Base-by-base conservation (phyloP, 208 protist species). In the Trypanosoma avium region DNA sequence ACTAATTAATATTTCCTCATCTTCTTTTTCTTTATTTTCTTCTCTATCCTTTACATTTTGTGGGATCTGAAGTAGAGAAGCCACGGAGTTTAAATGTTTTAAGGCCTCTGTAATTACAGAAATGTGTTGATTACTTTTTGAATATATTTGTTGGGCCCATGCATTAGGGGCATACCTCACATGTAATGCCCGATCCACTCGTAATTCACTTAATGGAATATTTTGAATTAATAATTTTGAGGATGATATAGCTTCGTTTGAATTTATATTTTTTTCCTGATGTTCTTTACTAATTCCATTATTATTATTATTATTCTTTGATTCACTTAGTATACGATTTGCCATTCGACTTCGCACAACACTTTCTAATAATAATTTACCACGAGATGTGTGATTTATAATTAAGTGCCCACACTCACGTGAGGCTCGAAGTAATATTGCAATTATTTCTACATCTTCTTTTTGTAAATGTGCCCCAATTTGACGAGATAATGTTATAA, bases 301-400 rank as follows among this genome's bases (percentile, higher is more conserved):
- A 15, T 5, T 47, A n/a, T 12, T 48, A 17, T 27, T 49, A 32
- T 48, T 32, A 13, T 15, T 45, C 49, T 33, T 35, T 50, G 15
- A 32, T 12, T 19, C 43, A 9, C 27, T 38, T 43, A 93, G 38
- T n/a, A 93, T 52, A 40, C 70, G 70, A 47, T 73, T 69, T 36
- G 85, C 71, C 8, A 73, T 55, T 19, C 77, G 75, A 38, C 76
- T 80, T 53, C 86, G 77, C 32, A 84, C 67, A 48, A 59, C 61
- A 53, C 71, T 86, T 45, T 87, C 82, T 57, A 94, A 54, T 30
- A 91, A 55, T 46, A 90, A 50, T 55, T 85, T 70, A 61, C 87
- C 85, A 15, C 84, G 79, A n/a, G 62, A 70, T 10, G 69, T 59
- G 65, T 72, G 71, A 13, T 69, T 73, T 17, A 77, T 32, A 17